Percentiles rank a stretch among this genome's conserved stretches.
Evolutionary conservation across 108 stramenopile genomes (phyloP).

Genomic region (Nitzschia sp.): DNA sequence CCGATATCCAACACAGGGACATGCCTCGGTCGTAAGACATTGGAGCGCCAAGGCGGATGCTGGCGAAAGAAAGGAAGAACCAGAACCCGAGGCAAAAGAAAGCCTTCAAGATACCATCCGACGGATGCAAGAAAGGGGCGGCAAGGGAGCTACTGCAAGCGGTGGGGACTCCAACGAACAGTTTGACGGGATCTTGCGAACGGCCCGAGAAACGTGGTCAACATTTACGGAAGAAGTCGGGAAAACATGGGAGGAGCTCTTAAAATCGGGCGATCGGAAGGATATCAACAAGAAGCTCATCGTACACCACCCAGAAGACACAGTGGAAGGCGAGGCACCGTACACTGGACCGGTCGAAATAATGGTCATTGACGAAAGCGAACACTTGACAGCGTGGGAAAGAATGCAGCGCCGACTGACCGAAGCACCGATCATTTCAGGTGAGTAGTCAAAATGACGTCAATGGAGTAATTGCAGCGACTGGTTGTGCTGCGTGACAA

Average conservation of each 20-base stretch:
- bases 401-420: conserved; percentile 87
- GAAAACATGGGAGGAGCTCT: conserved; percentile 78
- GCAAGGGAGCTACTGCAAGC: not conserved
- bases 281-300: conserved; percentile 83
- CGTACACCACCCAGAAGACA: conserved; percentile 56
- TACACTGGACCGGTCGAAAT: conserved; percentile 82
- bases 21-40: too few relatives aligned
- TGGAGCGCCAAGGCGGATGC: not conserved
- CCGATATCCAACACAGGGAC: too few relatives aligned
- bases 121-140: conserved; percentile 27
- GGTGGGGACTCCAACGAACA: conserved; percentile 5
- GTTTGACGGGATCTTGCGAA: conserved; percentile 21
- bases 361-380: conserved; percentile 92
- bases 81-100: conserved; percentile 13
- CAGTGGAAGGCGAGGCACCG: conserved; percentile 59
- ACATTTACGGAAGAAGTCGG: conserved; percentile 55
- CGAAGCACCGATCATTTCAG: conserved; percentile 94
- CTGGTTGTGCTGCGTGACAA: too few relatives aligned
- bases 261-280: conserved; percentile 69
- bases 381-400: conserved; percentile 92
- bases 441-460: conserved; percentile 29
- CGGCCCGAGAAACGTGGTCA: conserved; percentile 24
- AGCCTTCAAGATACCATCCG: conserved; percentile 35
- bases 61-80: not conserved
- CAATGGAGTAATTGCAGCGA: too few relatives aligned